Evolutionary conservation across 441 rosid species (phyloP).

Genomic region (Macaranga tanarius): DNA sequence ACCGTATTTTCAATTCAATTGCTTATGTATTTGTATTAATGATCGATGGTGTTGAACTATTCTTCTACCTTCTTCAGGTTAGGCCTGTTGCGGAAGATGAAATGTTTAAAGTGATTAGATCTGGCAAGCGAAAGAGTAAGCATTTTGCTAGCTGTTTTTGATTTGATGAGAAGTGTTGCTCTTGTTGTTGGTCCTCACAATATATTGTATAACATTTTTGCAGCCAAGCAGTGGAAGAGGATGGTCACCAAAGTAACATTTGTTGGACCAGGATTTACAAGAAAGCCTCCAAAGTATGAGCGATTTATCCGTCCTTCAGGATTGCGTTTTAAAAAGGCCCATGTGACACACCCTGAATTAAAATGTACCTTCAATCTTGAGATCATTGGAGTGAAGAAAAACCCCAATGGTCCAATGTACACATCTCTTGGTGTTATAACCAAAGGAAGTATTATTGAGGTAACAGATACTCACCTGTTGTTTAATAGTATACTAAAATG

Average conservation of each 20-base stretch:
- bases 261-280: slow-evolving; percentile 85
- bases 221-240: slow-evolving; percentile 95
- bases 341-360: slow-evolving; percentile 91
- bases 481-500: not conserved
- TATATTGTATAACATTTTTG: slow-evolving; percentile 7
- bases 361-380: slow-evolving; percentile 88
- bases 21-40: no score
- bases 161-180: not conserved
- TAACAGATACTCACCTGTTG: slow-evolving; percentile 19
- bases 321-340: slow-evolving; percentile 79
- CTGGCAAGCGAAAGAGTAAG: slow-evolving; percentile 85
- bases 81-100: slow-evolving; percentile 98
- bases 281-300: slow-evolving; percentile 98
- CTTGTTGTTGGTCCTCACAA: not conserved
- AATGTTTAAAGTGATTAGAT: slow-evolving; percentile 83
- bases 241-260: slow-evolving; percentile 90
- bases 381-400: slow-evolving; percentile 86
- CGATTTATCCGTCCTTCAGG: slow-evolving; percentile 95
- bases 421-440: slow-evolving; percentile 94
- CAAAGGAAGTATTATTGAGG: slow-evolving; percentile 94
- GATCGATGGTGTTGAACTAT: not conserved
- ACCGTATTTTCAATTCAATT: no score
- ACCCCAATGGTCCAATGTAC: slow-evolving; percentile 94
- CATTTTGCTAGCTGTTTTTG: slow-evolving; percentile 7
- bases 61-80: slow-evolving; percentile 44